A percentile compares a stretch with the other conserved stretches of the same genome.
phyloP scores from a whole-genome alignment of 208 protist genomes.

The Endotrypanum monterogeii region DNA sequence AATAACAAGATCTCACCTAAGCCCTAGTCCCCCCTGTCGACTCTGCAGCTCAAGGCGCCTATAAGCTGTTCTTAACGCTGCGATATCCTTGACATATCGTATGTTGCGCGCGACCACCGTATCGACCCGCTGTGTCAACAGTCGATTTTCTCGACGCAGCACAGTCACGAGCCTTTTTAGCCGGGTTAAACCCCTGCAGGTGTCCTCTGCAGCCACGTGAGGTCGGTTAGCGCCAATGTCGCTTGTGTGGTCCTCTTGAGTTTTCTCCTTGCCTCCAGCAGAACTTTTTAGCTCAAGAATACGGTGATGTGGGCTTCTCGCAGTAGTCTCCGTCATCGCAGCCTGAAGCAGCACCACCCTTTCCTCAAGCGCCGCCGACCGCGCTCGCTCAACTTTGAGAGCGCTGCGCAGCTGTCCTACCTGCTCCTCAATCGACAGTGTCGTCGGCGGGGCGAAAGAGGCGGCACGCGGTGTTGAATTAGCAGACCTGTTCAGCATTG shows the following conservation, averaged over 20 bases:
- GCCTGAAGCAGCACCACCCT: slow-evolving; percentile 3
- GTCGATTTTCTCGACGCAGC: slow-evolving; percentile 30
- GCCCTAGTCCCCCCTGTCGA: neutral
- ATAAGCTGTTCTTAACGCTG: slow-evolving; percentile 21
- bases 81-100: slow-evolving; percentile 27
- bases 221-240: neutral
- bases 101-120: slow-evolving; percentile 33
- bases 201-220: neutral
- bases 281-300: neutral
- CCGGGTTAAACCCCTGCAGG: neutral
- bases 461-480: neutral
- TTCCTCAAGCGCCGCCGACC: slow-evolving; percentile 13
- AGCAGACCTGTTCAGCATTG: neutral
- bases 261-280: neutral
- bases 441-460: neutral
- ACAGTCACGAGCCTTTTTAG: slow-evolving; percentile 15
- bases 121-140: slow-evolving; percentile 31
- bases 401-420: slow-evolving; percentile 4
- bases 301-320: neutral
- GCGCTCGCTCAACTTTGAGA: slow-evolving; percentile 5
- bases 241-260: neutral
- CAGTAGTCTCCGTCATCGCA: neutral
- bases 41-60: slow-evolving; percentile 1
- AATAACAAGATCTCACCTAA: neutral
- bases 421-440: slow-evolving; percentile 1